phyloP scores from a whole-genome alignment of 495 filamentous ascomycete species.

The Beverwykella pulmonaria region DNA sequence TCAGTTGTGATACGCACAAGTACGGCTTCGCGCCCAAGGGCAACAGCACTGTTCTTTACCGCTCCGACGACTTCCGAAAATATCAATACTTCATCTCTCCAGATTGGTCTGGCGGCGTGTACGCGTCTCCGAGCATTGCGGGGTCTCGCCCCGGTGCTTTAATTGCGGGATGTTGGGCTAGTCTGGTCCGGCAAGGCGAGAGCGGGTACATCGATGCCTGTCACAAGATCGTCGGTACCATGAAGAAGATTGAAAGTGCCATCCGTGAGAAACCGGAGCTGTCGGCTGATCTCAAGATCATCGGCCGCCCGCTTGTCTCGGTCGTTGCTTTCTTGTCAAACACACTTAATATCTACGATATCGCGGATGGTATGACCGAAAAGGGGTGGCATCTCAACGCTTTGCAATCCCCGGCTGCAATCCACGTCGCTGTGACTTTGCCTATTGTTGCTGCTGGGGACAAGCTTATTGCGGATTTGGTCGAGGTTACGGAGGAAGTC shows the following conservation, averaged over 20 bases:
- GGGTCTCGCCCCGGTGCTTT: constrained; percentile 90
- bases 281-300: constrained; percentile 69
- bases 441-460: constrained; percentile 82
- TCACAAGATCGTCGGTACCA: constrained; percentile 81
- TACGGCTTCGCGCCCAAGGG: constrained; percentile 99
- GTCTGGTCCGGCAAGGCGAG: constrained; percentile 84
- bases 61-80: constrained; percentile 70
- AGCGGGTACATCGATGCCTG: constrained; percentile 85
- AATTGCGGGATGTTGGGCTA: constrained; percentile 93
- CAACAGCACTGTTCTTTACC: constrained; percentile 89
- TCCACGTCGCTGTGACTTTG: constrained; percentile 93
- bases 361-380: constrained; percentile 62
- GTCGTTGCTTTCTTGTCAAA: constrained; percentile 85
- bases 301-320: constrained; percentile 85
- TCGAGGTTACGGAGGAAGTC: constrained; percentile 76
- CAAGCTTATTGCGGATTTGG: constrained; percentile 73
- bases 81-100: constrained; percentile 97
- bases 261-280: constrained; percentile 68
- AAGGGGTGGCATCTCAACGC: constrained; percentile 97
- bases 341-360: constrained; percentile 57
- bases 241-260: constrained; percentile 79
- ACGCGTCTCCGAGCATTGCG: constrained; percentile 86
- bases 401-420: constrained; percentile 86
- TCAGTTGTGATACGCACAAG: constrained; percentile 97
- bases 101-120: constrained; percentile 94